Evolutionary conservation across 2,329 filamentous ascomycete genomes (phyloP).

Genomic region (Colletotrichum horii): DNA sequence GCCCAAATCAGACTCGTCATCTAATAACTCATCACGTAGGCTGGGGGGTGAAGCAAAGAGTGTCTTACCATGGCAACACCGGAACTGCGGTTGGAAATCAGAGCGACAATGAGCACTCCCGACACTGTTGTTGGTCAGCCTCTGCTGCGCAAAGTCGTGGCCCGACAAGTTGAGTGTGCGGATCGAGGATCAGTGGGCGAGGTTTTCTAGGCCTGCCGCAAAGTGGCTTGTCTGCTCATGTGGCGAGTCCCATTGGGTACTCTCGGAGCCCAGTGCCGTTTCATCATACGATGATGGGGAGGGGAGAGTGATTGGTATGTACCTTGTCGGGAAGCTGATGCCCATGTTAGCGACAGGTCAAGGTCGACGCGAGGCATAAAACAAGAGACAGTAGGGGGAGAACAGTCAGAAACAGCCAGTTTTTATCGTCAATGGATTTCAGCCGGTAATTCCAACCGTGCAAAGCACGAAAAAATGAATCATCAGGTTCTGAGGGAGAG

Average conservation of each 20-base stretch:
- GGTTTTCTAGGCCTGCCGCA: constrained; percentile 99
- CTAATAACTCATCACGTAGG: constrained; percentile 53
- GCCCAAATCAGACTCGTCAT: constrained; percentile 71
- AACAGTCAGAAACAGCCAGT: constrained; percentile 84
- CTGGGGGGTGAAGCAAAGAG: constrained; percentile 22
- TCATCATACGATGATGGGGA: constrained; percentile 67
- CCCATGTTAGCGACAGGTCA: constrained; percentile 35
- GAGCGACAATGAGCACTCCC: background rate
- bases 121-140: constrained; percentile 7
- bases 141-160: background rate
- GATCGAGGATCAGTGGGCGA: constrained; percentile 83
- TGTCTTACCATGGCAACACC: constrained; percentile 7
- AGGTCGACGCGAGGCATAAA: background rate
- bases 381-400: constrained; percentile 23
- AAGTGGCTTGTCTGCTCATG: constrained; percentile 87
- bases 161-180: constrained; percentile 5
- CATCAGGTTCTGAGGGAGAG: constrained; percentile 47
- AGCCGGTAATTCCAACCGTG: constrained; percentile 96
- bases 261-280: constrained; percentile 97
- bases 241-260: constrained; percentile 43
- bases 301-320: constrained; percentile 22
- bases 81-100: background rate
- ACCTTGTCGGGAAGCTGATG: constrained; percentile 26
- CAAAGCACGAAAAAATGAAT: constrained; percentile 70
- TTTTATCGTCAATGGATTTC: constrained; percentile 81